phyloP scores from a whole-genome alignment of 2,329 filamentous ascomycete genomes.

The Pestalotiopsis sp. region DNA sequence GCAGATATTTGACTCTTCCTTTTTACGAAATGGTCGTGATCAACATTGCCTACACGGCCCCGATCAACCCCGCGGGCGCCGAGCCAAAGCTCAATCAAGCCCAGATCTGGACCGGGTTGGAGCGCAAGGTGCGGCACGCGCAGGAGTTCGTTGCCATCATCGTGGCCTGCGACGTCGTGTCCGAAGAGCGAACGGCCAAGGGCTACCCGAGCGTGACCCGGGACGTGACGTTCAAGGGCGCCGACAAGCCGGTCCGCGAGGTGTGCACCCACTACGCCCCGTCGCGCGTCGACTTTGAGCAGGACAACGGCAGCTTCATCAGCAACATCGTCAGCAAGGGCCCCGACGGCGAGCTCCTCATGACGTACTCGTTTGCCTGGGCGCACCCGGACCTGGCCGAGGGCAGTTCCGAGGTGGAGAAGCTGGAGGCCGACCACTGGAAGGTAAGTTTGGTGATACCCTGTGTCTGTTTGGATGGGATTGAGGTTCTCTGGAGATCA shows the following conservation, averaged over 20 bases:
- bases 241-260: constrained; percentile 25
- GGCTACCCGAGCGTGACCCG: constrained; percentile 24
- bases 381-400: constrained; percentile 28
- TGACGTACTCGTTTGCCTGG: constrained; percentile 40
- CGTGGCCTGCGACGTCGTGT: constrained; percentile 29
- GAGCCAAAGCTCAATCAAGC: constrained; percentile 28
- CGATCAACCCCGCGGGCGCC: constrained; percentile 35
- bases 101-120: constrained; percentile 38
- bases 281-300: constrained; percentile 34
- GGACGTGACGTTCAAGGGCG: constrained; percentile 29
- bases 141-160: constrained; percentile 41
- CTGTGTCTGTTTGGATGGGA: no score
- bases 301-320: constrained; percentile 37
- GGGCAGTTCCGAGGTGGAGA: constrained; percentile 26
- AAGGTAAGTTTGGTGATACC: constrained; percentile 19
- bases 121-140: constrained; percentile 35
- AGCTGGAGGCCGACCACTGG: constrained; percentile 27
- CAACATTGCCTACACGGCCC: constrained; percentile 35
- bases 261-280: constrained; percentile 32
- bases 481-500: not conserved
- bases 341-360: constrained; percentile 27
- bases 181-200: constrained; percentile 26
- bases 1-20: not conserved
- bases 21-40: constrained; percentile 32
- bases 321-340: constrained; percentile 35